Conservation (phyloP, 139 green algal genomes). For the Nannochloris sp. region DNA sequence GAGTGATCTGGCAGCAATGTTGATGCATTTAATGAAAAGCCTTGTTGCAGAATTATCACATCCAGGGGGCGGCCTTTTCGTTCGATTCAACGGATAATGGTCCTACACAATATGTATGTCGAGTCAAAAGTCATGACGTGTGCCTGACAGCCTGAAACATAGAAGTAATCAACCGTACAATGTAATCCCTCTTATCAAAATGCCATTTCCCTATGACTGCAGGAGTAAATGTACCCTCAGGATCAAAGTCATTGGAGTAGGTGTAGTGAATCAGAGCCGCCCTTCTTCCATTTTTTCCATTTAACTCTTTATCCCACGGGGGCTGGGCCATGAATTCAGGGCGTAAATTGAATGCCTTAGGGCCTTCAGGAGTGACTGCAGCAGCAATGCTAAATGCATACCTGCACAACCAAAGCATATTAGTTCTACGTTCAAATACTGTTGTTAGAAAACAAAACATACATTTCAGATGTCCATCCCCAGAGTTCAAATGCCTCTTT, state of each 20-base stretch:
- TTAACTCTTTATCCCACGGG: constrained; percentile 46
- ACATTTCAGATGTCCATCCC: constrained; percentile 72
- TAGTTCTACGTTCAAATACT: not conserved
- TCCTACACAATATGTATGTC: constrained; percentile 2
- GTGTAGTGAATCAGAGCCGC: constrained; percentile 67
- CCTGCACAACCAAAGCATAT: not conserved
- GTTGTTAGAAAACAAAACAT: too few species aligned
- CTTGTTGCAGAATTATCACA: constrained; percentile 26
- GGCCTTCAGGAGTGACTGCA: constrained; percentile 16
- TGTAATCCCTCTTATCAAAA: constrained; percentile 66
- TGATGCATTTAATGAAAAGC: constrained; percentile 28
- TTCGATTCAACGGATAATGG: constrained; percentile 28
- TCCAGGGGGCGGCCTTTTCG: constrained; percentile 36
- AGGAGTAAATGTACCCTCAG: constrained; percentile 28
- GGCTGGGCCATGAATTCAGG: constrained; percentile 54
- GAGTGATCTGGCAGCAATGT: constrained; percentile 30
- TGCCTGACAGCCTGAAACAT: not conserved
- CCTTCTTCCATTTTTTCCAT: constrained; percentile 12
- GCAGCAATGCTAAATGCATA: constrained; percentile 35
- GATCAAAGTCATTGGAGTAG: constrained; percentile 58
- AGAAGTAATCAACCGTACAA: not conserved
- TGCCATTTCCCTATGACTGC: constrained; percentile 47
- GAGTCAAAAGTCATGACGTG: too few species aligned
- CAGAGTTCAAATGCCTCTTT: constrained; percentile 45
- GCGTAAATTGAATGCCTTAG: constrained; percentile 31